Base-by-base conservation (phyloP, 169 alveolate species). In the Plasmodium relictum region DNA sequence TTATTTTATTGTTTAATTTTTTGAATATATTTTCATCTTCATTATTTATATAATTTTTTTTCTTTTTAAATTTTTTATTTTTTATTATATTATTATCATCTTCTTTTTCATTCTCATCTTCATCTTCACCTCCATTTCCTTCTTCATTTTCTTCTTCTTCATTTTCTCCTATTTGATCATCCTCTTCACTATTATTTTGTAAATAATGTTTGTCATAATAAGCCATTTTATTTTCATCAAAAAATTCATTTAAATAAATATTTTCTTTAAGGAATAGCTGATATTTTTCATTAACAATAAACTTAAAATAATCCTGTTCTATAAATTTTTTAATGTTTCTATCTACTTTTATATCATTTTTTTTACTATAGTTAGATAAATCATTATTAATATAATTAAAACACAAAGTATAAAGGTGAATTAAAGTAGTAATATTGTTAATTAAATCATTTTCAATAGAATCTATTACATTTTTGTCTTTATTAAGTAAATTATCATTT, bases 341-440 rank as follows among this genome's bases (percentile, higher is more conserved):
- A 37, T 86, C 52, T 59, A 83, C 66, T 31, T 52, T 66, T 18
- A 86, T 70, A 24, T 42, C 62, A 44, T 71, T 52, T 42, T 74
- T 74, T 70, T 71, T 72, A 16, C 24, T 62, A 45, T 86, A 72
- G 41, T n/a, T 71, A 52, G 86, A 69, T 66, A 86, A 86, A 45
- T 72, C 73, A n/a, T 26, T 72, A 41, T 86, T 86, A 42, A 86
- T 86, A 61, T 59, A 72, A 65, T 62, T 86, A 50, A 69, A 86
- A 16, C 92, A 70, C n/a, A 86, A 52, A 3, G 92, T 86, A 72
- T 86, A 72, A 37, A 86, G 70, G 22, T 86, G 92, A 45, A 86
- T 71, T 37, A 86, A 42, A 22, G 44, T 54, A 18, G 87, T 86
- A 22, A 71, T 31, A 39, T 86, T 70, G 5, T 37, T 14, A 63